Base-by-base conservation (phyloP, 2,329 filamentous ascomycete genomes). In the Ophiostoma ulmi region DNA sequence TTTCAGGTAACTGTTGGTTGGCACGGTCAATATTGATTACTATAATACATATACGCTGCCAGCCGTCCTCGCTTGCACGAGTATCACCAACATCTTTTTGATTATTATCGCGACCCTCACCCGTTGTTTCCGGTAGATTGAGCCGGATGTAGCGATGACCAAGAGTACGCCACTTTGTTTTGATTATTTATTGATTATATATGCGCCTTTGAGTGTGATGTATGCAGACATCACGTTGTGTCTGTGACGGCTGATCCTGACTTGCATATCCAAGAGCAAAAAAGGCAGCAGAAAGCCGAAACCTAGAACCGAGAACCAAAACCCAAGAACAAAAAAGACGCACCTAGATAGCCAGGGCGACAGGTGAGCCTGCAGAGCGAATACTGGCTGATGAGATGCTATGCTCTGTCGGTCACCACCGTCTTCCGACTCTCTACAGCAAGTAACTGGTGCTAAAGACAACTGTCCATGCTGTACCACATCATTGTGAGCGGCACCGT, bases 51-150 rank as follows among this genome's bases (percentile, higher is more conserved):
- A 31, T 58, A 22, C 22, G 52, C 22, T 58, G 52, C 52, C 22
- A 26, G 52, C 52, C 22, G 52, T 58, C 22, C 52, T 58, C 52
- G 52, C 52, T 58, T 58, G n/a, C 52, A 58, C 52, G n/a, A 31
- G 52, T 26, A 58, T 26, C 14, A 58, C 52, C 52, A 58, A 58
- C 52, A 26, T 3, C 52, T 26, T 44, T 48, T n/a, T 48, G 44
- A 48, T 1, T 48, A 8, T 20, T 48, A 20, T 48, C 44, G 44
- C 52, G 11, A n/a, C 22, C 13, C 20, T 31, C 52, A 26, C 11
- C n/a, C 52, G 8, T 17, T 11, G 52, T 26, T 10, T 26, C 52
- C 26, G 52, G 48, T 58, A 13, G 10, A 58, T 58, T 58, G 52
- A 58, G 10, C 52, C 52, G 22, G 52, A 58, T 58, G 52, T 22